Evolutionary conservation across 1,284 basidiomycete species (phyloP), one percentile per base, ranked within the genome.

Genomic region (Pulchroboletus neoregius): DNA sequence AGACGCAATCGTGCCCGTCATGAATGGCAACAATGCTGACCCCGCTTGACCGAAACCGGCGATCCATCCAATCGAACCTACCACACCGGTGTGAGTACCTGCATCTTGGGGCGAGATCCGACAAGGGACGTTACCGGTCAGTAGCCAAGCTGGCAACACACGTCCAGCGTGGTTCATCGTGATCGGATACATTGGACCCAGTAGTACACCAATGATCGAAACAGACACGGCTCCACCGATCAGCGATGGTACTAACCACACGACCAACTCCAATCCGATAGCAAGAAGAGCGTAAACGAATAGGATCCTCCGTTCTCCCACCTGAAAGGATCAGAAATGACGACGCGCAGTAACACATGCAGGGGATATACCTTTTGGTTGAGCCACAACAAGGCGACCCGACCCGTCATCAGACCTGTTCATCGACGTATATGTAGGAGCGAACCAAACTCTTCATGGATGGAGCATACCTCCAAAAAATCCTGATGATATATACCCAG

Each of bases 171-270:
- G 71, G 45, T 73, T 74, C 67, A 80, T 73, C 27, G 71, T 65
- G 50, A 78, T 73, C 2, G 78, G 77, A 52, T 74, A 81, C 57
- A 80, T 71, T 2, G 80, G 80, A 5, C 72, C 74, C 11, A 77
- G 51, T 16, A 80, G 56, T 13, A 82, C 45, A 11, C 79, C 81
- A 41, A 82, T 69, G 33, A 80, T 60, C 7, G 75, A 71, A 7
- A 83, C 72, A 2, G 73, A 71, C 10, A 82, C 58, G 1, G 78
- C 80, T 32, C 71, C 70, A 16, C 69, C 70, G 33, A 80, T 62
- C 23, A 82, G 66, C 5, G 71, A 74, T 0, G 78, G 78, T 1
- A 79, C 74, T 30, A 79, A 67, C 82, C 80, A 39, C 5, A 84
- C 66, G 26, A 79, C 63, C 40, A 84, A 55, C 52, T 83, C 78